Evolutionary conservation across 768 basidiomycete genomes (phyloP), one percentile per base, ranked within the genome.

Genomic region (Trametopsis cervina): DNA sequence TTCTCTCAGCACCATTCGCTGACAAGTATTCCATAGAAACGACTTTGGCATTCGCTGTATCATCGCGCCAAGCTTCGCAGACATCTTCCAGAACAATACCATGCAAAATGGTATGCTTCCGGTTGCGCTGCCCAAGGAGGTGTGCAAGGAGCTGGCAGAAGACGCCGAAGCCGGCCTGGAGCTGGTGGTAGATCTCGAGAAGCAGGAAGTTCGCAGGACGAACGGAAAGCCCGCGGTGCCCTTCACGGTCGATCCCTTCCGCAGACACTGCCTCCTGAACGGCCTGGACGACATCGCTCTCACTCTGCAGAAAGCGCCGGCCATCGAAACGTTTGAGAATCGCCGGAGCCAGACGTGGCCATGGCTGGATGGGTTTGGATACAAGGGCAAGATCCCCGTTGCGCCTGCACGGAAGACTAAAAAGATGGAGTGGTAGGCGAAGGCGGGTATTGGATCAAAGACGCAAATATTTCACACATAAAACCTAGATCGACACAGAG

Each of bases 361-460:
- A 4, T 99, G 96, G 96, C 68, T 97, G 63, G 90, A 99, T 61
- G 96, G 95, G 27, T 88, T 95, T 53, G 92, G 92, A 22, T 96
- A 92, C 69, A 75, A 83, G 61, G 85, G 83, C 40, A 78, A 83
- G 63, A 89, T 91, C 46, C 81, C 84, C 2, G 68, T 81, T 18
- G 57, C 63, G 6, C 57, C 69, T 5, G 58, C 51, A 17, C 73
- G 69, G 60, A 60, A 62, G 40, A 61, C 60, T 25, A 65, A 64
- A 60, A 80, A 78, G 66, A 85, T 78, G 63, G 89, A 91, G 37
- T 91, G 89, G 89, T 91, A 64, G 72, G 51, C 23, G 39, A 33
- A n/a, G n/a, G n/a, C n/a, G n/a, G n/a, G n/a, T n/a, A n/a, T n/a
- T n/a, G n/a, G n/a, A n/a, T n/a, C n/a, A n/a, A n/a, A n/a, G n/a